Evolutionary conservation across 208 protist species (phyloP), one percentile per base, ranked within the genome.

Genomic region (Trypanosoma cruzi): DNA sequence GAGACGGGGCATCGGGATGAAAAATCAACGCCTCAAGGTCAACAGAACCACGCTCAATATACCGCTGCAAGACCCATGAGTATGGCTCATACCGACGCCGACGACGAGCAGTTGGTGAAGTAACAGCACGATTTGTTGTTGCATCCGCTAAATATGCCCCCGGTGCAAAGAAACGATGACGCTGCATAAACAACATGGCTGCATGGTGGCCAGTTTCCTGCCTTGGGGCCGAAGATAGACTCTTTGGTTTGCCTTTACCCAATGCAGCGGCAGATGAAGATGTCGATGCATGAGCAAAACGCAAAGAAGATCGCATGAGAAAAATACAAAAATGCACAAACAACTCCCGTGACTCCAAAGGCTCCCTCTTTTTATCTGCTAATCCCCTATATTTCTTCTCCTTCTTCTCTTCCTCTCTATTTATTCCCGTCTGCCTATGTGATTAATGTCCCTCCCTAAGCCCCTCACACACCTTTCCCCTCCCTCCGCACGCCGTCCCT

Each of bases 1-100:
- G 90, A 0, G 83, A 74, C 20, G 86, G 85, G 32, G 82, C 87
- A 11, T 93, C 79, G 7, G 79, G 83, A 68, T 93, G 87, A 31
- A 74, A 64, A 11, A 95, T 55, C 37, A 95, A 63, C 20, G 65
- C 54, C 5, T 55, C 62, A 37, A 80, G 8, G 14, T 79, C 73
- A 11, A 77, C 77, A 32, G 76, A 75, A 14, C 85, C 80, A 29
- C 84, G 82, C 64, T 86, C 79, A 28, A 95, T 37, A 68, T 87
- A 90, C 22, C 70, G 79, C n/a, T 84, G 59, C 24, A 95, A 57
- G 0, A 95, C 60, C 16, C 66, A 68, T 8, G 65, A 49, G 50
- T 83, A 92, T 4, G 89, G 75, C 64, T 94, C 84, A 79, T 86
- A 92, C 32, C 67, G 69, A 46, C 64, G 66, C 11, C 64, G 44